These are phyloP conservation scores for Castanea sativa DNA, from an alignment of 306 rosid genomes.

Conservation along the genomic window DNA sequence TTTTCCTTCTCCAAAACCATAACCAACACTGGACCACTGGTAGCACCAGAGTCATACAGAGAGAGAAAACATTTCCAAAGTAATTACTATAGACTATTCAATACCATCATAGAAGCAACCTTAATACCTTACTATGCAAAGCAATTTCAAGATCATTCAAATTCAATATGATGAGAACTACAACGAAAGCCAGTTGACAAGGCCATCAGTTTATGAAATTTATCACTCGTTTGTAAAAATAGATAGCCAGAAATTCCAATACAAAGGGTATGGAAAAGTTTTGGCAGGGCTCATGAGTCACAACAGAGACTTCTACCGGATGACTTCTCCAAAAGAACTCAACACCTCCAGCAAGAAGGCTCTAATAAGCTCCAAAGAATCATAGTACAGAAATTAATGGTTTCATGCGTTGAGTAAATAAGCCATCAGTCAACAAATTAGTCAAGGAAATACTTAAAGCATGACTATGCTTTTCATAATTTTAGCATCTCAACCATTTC, in stretches of 20 bases:
- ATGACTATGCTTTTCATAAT: neutral
- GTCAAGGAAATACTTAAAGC: neutral
- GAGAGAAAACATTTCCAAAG: conserved; percentile 10
- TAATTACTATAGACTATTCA: neutral
- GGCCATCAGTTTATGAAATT: neutral
- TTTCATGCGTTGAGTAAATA: neutral
- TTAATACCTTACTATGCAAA: neutral
- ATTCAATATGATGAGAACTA: neutral
- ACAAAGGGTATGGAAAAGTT: neutral
- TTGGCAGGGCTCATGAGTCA: neutral
- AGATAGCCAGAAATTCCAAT: neutral
- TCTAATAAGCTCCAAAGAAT: neutral
- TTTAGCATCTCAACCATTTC: neutral
- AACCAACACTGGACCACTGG: conserved; percentile 71
- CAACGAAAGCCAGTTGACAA: neutral
- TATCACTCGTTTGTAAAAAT: neutral
- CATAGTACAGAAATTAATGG: neutral
- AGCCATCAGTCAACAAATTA: neutral
- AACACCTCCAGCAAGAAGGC: neutral
- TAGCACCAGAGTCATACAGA: conserved; percentile 12
- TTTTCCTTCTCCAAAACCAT: conserved; percentile 87
- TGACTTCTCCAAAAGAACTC: neutral
- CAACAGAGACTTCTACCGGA: neutral
- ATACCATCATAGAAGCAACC: conserved; percentile 3
- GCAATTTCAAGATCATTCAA: neutral